Percentiles rank a stretch among this genome's conserved stretches.
These are phyloP conservation scores for Aspergillus sclerotioniger DNA, from an alignment of 495 filamentous ascomycete genomes.

Conservation along the genomic window DNA sequence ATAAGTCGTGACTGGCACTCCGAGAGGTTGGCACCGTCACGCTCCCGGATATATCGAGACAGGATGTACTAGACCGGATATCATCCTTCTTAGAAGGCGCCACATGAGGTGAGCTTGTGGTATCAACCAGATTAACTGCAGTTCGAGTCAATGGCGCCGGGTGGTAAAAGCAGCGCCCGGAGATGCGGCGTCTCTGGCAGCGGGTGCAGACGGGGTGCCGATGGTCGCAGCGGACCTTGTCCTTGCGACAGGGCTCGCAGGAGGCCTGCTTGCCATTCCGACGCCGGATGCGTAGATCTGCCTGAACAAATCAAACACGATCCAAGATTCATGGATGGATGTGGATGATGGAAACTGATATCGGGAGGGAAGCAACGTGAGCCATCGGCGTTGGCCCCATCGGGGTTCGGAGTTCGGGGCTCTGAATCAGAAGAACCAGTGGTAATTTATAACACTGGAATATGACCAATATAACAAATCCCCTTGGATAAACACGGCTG, in stretches of 20 bases:
- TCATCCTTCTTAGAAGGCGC: not conserved
- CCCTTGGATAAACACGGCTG: not conserved
- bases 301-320: too few relatives aligned
- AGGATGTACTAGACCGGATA: not conserved
- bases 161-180: conserved; percentile 35
- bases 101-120: not conserved
- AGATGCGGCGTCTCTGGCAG: conserved; percentile 27
- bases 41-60: not conserved
- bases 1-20: conserved; percentile 10
- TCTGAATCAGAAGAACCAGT: not conserved
- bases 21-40: conserved; percentile 2
- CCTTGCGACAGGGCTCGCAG: conserved; percentile 3
- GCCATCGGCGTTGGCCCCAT: not conserved
- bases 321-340: not conserved
- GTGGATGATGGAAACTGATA: not conserved
- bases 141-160: conserved; percentile 36
- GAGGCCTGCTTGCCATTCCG: not conserved
- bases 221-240: conserved; percentile 6
- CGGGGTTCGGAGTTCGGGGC: not conserved
- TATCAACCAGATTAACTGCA: not conserved
- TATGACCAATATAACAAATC: not conserved
- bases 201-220: conserved; percentile 21
- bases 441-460: too few relatives aligned
- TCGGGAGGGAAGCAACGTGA: not conserved
- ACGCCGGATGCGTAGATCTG: not conserved